phyloP scores from a whole-genome alignment of 2,329 filamentous ascomycete genomes.

The Didymella pomorum region DNA sequence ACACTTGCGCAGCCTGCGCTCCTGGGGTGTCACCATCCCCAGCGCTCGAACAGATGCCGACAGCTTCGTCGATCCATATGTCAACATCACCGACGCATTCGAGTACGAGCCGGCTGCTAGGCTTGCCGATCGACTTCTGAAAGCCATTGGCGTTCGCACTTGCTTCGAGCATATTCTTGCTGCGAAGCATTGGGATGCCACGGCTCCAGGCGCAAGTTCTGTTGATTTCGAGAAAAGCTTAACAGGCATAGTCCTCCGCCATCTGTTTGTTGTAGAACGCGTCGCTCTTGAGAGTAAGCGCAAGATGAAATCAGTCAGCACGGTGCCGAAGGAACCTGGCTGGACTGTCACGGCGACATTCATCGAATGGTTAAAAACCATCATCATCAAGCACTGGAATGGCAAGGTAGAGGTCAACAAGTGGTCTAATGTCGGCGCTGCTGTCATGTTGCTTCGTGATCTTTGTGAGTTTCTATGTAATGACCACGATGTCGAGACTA shows the following conservation, averaged over 20 bases:
- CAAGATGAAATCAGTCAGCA: conserved; percentile 27
- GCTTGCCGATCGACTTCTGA: conserved; percentile 58
- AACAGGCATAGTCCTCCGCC: conserved; percentile 32
- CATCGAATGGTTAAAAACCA: conserved; percentile 76
- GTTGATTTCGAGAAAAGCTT: conserved; percentile 12
- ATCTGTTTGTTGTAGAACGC: conserved; percentile 37
- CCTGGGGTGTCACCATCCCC: conserved; percentile 48
- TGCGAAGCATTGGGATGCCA: conserved; percentile 18
- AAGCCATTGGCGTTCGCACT: conserved; percentile 58
- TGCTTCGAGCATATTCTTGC: conserved; percentile 60
- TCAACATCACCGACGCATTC: conserved; percentile 53
- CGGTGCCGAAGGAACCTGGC: conserved; percentile 38
- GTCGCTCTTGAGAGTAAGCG: conserved; percentile 32
- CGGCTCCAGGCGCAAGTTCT: not conserved
- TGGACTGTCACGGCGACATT: conserved; percentile 49
- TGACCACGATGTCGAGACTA: conserved; percentile 9
- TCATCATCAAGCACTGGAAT: conserved; percentile 83
- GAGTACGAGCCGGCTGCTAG: conserved; percentile 62
- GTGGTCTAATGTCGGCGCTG: conserved; percentile 77
- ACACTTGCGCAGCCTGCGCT: conserved; percentile 49
- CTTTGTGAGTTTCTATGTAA: conserved; percentile 62
- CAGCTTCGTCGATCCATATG: conserved; percentile 41
- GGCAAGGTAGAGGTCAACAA: conserved; percentile 74
- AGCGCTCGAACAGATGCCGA: conserved; percentile 28
- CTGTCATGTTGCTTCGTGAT: conserved; percentile 74